A percentile compares a stretch with the other conserved stretches of the same genome.
Conservation (phyloP, 768 basidiomycete genomes). For the Kwoniella botswanensis region DNA sequence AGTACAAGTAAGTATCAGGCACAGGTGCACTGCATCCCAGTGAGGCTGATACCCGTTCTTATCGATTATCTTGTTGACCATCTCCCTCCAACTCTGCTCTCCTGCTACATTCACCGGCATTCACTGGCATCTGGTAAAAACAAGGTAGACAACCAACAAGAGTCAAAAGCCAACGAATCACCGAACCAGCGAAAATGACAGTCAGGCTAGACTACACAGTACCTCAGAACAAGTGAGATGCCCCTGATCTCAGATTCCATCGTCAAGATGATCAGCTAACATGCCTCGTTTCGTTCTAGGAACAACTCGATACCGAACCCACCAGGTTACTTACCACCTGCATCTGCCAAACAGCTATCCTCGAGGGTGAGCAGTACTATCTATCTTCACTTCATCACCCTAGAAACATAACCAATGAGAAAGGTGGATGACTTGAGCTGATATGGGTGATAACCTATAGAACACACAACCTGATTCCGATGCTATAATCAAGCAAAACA, state of each 20-base stretch:
- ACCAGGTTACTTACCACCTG: constrained; percentile 34
- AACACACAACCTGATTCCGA: constrained; percentile 24
- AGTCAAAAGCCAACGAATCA: not conserved
- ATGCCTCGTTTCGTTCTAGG: constrained; percentile 8
- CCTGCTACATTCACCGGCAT: not conserved
- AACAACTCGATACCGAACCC: constrained; percentile 44
- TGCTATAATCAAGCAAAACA: constrained; percentile 20
- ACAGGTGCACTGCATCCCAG: not conserved
- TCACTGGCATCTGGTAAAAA: not conserved
- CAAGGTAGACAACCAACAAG: not conserved
- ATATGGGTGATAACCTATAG: not conserved
- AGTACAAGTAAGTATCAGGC: not conserved
- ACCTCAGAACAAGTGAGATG: constrained; percentile 30
- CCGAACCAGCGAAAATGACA: constrained; percentile 18
- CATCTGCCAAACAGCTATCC: constrained; percentile 14
- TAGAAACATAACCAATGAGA: too few relatives aligned
- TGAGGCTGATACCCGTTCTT: not conserved
- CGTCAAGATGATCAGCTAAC: not conserved
- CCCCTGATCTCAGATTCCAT: too few relatives aligned
- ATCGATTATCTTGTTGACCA: not conserved
- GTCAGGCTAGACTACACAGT: constrained; percentile 37
- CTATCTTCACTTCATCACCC: too few relatives aligned
- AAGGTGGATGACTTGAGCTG: too few relatives aligned
- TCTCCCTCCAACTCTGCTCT: not conserved
- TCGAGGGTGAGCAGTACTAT: not conserved